A percentile compares a stretch with the other conserved stretches of the same genome.
phyloP scores from a whole-genome alignment of 345 rosid genomes.

The Anastatica hierochuntica region DNA sequence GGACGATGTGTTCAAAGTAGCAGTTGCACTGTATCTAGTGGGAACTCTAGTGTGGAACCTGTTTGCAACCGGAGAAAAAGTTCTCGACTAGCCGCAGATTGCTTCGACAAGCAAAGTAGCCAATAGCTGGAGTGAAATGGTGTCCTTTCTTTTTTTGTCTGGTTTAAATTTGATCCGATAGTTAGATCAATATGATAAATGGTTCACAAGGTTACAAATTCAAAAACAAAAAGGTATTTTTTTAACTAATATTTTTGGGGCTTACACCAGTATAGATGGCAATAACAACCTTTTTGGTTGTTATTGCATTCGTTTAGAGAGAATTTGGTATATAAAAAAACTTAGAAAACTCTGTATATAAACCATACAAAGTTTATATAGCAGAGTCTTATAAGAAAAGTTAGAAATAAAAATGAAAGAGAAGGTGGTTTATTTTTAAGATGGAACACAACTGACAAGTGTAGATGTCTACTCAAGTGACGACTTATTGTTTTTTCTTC shows the following conservation, averaged over 20 bases:
- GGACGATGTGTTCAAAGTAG: slow-evolving; percentile 90
- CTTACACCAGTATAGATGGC: no score
- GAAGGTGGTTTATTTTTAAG: no score
- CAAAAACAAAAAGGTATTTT: neutral
- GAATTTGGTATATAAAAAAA: neutral
- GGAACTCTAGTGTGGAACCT: slow-evolving; percentile 91
- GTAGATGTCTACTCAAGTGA: slow-evolving; percentile 5
- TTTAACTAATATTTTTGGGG: no score
- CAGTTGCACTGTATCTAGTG: slow-evolving; percentile 64
- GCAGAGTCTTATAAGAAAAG: no score
- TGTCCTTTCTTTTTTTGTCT: neutral
- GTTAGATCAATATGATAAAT: neutral
- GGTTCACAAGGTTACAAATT: no score
- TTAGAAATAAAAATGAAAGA: neutral
- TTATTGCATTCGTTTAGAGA: no score
- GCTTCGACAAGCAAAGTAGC: neutral
- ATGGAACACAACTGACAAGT: slow-evolving; percentile 15
- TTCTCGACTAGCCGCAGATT: slow-evolving; percentile 48
- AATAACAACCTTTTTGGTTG: no score
- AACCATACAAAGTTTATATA: no score
- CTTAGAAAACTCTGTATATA: slow-evolving; percentile 4
- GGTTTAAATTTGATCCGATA: slow-evolving; percentile 3
- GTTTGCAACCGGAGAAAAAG: slow-evolving; percentile 79
- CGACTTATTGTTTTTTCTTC: no score
- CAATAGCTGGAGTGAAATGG: slow-evolving; percentile 9